Conservation (phyloP, 2,329 filamentous ascomycete species). For the Laburnicola sp. region DNA sequence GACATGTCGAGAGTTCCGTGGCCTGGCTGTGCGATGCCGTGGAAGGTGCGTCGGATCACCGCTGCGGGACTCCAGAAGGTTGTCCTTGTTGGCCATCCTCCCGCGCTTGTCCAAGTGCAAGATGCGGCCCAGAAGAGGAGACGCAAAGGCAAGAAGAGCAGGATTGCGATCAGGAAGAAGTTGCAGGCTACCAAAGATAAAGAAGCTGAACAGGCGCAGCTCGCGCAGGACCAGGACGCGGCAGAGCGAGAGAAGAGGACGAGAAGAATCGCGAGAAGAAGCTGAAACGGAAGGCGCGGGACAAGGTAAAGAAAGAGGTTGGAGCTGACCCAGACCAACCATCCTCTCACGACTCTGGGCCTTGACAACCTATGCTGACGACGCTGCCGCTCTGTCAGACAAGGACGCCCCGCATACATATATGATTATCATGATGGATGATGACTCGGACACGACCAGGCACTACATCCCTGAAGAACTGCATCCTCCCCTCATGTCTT, state of each 20-base stretch:
- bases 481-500: background rate
- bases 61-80: slow-evolving; percentile 34
- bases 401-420: slow-evolving; percentile 23
- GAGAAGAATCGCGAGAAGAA: slow-evolving; percentile 44
- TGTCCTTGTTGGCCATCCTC: slow-evolving; percentile 36
- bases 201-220: slow-evolving; percentile 26
- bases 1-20: slow-evolving; percentile 36
- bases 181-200: slow-evolving; percentile 30
- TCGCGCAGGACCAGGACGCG: slow-evolving; percentile 39
- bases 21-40: slow-evolving; percentile 41
- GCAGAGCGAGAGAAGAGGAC: slow-evolving; percentile 42
- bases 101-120: slow-evolving; percentile 23
- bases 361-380: background rate
- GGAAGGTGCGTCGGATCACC: slow-evolving; percentile 39
- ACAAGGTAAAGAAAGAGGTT: slow-evolving; percentile 37
- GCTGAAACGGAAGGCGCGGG: slow-evolving; percentile 41
- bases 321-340: slow-evolving; percentile 8
- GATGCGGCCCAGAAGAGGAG: slow-evolving; percentile 30
- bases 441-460: slow-evolving; percentile 17
- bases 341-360: background rate
- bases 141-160: slow-evolving; percentile 41
- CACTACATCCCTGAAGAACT: slow-evolving; percentile 12
- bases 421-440: slow-evolving; percentile 31
- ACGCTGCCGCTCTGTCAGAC: too few species aligned
- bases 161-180: slow-evolving; percentile 42